Conservation (phyloP, 1,284 basidiomycete species). For the Xerocomus minutiporus region DNA sequence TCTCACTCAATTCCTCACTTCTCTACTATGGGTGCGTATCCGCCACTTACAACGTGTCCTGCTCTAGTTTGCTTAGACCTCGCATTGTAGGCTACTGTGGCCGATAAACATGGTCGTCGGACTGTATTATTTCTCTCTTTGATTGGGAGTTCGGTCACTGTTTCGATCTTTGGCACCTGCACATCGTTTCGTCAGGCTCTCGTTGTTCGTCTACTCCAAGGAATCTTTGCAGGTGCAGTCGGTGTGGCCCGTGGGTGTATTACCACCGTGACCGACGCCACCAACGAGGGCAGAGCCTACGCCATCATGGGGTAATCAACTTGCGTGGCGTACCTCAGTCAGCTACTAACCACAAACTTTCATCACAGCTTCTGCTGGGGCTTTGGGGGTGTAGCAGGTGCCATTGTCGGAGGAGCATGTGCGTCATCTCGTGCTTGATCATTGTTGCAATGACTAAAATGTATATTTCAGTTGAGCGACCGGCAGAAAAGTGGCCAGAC, state of each 20-base stretch:
- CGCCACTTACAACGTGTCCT: background rate
- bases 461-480: slow-evolving; percentile 64
- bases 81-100: slow-evolving; percentile 76
- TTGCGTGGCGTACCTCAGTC: background rate
- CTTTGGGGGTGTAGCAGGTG: slow-evolving; percentile 87
- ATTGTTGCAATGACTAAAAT: slow-evolving; percentile 3
- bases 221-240: slow-evolving; percentile 92
- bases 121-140: slow-evolving; percentile 83
- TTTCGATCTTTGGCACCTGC: slow-evolving; percentile 82
- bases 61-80: slow-evolving; percentile 5
- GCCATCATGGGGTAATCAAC: slow-evolving; percentile 76
- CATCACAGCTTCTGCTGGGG: slow-evolving; percentile 82
- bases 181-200: slow-evolving; percentile 81
- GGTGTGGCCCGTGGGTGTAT: slow-evolving; percentile 91
- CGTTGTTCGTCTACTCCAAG: slow-evolving; percentile 85
- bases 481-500: slow-evolving; percentile 79
- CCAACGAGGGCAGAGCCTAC: slow-evolving; percentile 91
- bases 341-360: slow-evolving; percentile 1
- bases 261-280: slow-evolving; percentile 81
- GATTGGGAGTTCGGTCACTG: slow-evolving; percentile 77
- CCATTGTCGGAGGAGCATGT: slow-evolving; percentile 85
- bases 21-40: slow-evolving; percentile 72
- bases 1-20: slow-evolving; percentile 87
- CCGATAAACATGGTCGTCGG: slow-evolving; percentile 85
- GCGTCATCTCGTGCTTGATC: slow-evolving; percentile 29